Base-by-base conservation (phyloP, 2,329 filamentous ascomycete genomes). In the Ophiocordyceps camponoti-leonardi region DNA sequence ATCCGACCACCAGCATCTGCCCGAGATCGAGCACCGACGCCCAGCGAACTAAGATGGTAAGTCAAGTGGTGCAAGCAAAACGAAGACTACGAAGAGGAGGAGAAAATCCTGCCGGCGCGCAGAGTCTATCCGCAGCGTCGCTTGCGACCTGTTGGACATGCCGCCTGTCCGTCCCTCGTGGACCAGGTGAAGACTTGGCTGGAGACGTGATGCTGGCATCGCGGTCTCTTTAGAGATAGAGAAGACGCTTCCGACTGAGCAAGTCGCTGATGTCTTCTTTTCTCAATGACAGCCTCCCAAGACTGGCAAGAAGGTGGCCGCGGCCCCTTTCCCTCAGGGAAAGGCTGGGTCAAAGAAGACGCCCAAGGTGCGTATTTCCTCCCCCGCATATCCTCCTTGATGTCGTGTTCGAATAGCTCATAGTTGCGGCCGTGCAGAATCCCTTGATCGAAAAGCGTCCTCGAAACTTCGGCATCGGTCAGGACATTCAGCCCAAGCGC, bases 231-330 rank as follows among this genome's bases (percentile, higher is more conserved):
- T 93, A 93, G 86, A 94, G 86, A 83, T 83, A 83, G 79, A 82
- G 80, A 84, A 86, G 82, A 84, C 75, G 14, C 14, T 74, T 72
- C 71, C 69, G 70, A 79, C 80, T 75, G 81, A 81, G 77, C 81
- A 77, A 79, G 74, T 77, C 71, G 83, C 87, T 95, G 84, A 94
- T 86, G 73, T 86, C 81, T 86, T 94, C 84, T 92, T 88, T 93
- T 86, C 90, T 96, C 90, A 92, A 96, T 96, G 88, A 96, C 76
- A 96, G 92, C 86, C 92, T 83, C 85, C 90, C 67, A 98, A 96
- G 77, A 67, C 75, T 64, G 87, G 87, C 77, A 96, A 95, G 85
- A 96, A 95, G 79, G 82, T 86, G 72, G 92, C 92, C 62, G 76
- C 92, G 67, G 87, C 92, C 73, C 92, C 92, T 68, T 94, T 94